Percentiles rank a stretch among this genome's conserved stretches.
Conservation (phyloP, 2,329 filamentous ascomycete species). For the Nemania serpens region DNA sequence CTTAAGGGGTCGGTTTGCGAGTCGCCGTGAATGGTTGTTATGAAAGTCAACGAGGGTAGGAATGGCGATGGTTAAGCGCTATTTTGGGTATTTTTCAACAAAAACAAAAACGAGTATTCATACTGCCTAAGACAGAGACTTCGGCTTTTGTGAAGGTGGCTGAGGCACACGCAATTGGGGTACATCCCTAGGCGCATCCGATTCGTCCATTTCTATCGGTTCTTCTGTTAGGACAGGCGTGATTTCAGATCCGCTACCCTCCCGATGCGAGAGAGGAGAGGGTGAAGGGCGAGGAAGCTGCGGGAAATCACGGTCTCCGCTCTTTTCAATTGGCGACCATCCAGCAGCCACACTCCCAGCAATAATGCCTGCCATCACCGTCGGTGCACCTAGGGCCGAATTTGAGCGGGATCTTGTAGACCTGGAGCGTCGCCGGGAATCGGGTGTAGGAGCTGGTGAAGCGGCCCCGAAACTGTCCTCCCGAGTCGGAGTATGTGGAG, state of each 20-base stretch:
- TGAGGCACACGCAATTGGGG: conserved; percentile 40
- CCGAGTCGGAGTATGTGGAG: conserved; percentile 66
- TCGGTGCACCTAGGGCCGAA: conserved; percentile 74
- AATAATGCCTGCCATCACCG: conserved; percentile 83
- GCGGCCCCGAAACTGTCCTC: conserved; percentile 56
- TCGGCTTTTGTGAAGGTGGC: conserved; percentile 40
- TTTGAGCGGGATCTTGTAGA: conserved; percentile 69
- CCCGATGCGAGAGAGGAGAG: conserved; percentile 38
- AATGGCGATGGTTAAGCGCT: neutral
- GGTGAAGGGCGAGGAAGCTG: conserved; percentile 42
- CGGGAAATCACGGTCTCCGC: conserved; percentile 44
- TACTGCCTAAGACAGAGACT: conserved; percentile 42
- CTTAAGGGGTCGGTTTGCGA: neutral
- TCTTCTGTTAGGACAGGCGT: conserved; percentile 43
- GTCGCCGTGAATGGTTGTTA: neutral
- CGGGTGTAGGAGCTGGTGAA: conserved; percentile 58
- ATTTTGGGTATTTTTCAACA: conserved; percentile 17
- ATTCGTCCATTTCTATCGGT: conserved; percentile 41
- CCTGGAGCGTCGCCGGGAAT: conserved; percentile 67
- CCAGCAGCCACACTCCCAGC: conserved; percentile 76
- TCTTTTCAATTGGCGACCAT: conserved; percentile 71
- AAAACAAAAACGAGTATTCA: conserved; percentile 34
- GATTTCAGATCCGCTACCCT: conserved; percentile 36
- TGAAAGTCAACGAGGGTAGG: neutral
- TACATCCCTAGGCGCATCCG: conserved; percentile 33